Base-by-base conservation (phyloP, 2,329 filamentous ascomycete genomes). In the Curvularia sp. region DNA sequence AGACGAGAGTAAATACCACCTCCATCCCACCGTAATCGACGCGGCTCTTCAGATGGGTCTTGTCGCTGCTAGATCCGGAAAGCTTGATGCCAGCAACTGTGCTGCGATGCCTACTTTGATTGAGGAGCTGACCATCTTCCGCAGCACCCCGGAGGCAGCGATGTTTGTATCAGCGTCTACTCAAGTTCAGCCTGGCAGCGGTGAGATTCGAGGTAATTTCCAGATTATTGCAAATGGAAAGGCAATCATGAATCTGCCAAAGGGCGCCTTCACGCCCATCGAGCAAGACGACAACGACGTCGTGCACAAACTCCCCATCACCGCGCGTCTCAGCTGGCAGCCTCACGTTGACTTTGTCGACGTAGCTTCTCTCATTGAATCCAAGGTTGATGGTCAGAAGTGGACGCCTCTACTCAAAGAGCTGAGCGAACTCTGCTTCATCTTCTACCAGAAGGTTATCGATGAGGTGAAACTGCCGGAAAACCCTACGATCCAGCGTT, bases 261-360 rank as follows among this genome's bases (percentile, higher is more conserved):
- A 49, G 30, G 46, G 19, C n/a, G 19, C 19, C 6, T 25, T 36
- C 19, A n/a, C 30, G 7, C 25, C 43, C 12, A 30, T 46, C 43
- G 25, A 28, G 8, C 23, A 46, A 9, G 43, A 25, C 12, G 23
- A 46, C 10, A 41, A 41, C 3, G 38, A 41, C n/a, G 15, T 46
- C 5, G 43, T 30, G 3, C 23, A 46, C 15, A 30, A 30, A 5
- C 15, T 30, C n/a, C 43, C 43, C 25, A 46, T 46, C 43, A 46
- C 5, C 18, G 43, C 27, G 8, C 46, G 46, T 36, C n/a, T 36
- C 10, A 36, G 18, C 18, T 49, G 46, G 46, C 18, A 21, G 13
- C 46, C 46, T n/a, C 46, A 49, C 12, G 21, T 49, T n/a, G 46
- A 49, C 19, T 27, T 38, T 49, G 30, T 27, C 30, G 32, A 36